Conservation (phyloP, 1,139 yeast genomes). For the Pneumocystis jirovecii region DNA sequence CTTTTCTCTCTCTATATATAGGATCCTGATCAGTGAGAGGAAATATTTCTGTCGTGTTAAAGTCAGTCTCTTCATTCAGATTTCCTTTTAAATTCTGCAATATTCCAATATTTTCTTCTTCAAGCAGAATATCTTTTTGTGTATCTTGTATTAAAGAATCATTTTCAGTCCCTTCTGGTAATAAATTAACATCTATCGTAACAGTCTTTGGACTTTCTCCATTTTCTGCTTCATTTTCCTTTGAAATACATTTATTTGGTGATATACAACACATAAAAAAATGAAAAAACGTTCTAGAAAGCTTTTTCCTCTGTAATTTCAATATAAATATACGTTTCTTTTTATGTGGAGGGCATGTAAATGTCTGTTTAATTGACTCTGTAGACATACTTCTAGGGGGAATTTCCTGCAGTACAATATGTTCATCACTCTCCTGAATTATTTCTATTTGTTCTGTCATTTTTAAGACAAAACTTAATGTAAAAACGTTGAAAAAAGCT, state of each 20-base stretch:
- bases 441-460: background rate
- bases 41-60: background rate
- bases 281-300: background rate
- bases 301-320: background rate
- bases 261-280: background rate
- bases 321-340: background rate
- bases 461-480: background rate
- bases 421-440: background rate
- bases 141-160: background rate
- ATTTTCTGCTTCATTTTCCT: background rate
- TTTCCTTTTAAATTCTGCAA: background rate
- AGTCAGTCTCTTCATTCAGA: background rate
- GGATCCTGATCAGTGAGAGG: background rate
- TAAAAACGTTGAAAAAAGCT: background rate
- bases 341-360: background rate
- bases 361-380: background rate
- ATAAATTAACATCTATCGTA: background rate
- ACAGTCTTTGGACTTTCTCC: background rate
- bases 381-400: background rate
- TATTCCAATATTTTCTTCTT: background rate
- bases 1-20: background rate
- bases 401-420: background rate
- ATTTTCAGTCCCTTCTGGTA: background rate
- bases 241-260: background rate
- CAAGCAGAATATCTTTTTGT: background rate